Conservation (phyloP, 2,329 filamentous ascomycete species). For the Phialemoniopsis sp. region DNA sequence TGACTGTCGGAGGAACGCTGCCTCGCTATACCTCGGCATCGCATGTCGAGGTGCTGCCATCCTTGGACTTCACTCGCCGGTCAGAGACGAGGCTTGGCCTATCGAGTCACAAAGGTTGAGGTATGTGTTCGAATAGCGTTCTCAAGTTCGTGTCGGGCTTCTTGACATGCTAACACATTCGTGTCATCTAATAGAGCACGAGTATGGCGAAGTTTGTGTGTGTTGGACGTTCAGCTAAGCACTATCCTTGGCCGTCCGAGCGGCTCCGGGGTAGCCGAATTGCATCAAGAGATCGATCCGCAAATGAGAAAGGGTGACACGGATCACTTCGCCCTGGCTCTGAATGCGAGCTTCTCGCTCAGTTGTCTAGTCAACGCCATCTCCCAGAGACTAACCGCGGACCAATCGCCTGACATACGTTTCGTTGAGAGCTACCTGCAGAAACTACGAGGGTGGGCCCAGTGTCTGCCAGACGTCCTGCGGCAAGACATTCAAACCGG, state of each 20-base stretch:
- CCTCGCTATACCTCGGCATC: conserved; percentile 60
- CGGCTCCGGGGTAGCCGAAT: background rate
- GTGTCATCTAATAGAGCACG: conserved; percentile 16
- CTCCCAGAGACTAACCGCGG: background rate
- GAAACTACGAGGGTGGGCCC: background rate
- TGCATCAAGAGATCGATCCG: too few relatives aligned
- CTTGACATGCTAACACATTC: background rate
- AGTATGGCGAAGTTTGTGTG: conserved; percentile 30
- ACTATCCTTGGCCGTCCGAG: conserved; percentile 28
- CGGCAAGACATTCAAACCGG: background rate
- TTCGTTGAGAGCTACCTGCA: background rate
- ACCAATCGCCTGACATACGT: background rate
- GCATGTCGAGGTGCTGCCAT: conserved; percentile 53
- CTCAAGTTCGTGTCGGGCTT: background rate
- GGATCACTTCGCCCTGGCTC: too few relatives aligned
- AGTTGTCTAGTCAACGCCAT: too few relatives aligned
- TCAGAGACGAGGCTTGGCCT: conserved; percentile 15
- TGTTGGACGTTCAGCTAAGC: conserved; percentile 31
- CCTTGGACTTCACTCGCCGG: conserved; percentile 45
- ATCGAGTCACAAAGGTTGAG: background rate
- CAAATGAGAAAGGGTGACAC: too few relatives aligned
- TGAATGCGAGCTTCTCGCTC: too few relatives aligned
- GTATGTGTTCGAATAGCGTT: background rate
- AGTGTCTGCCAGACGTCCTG: background rate
- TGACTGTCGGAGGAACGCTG: conserved; percentile 53